These are phyloP conservation scores for Aspergillus brasiliensis DNA, from an alignment of 2,329 filamentous ascomycete genomes.

Conservation along the genomic window DNA sequence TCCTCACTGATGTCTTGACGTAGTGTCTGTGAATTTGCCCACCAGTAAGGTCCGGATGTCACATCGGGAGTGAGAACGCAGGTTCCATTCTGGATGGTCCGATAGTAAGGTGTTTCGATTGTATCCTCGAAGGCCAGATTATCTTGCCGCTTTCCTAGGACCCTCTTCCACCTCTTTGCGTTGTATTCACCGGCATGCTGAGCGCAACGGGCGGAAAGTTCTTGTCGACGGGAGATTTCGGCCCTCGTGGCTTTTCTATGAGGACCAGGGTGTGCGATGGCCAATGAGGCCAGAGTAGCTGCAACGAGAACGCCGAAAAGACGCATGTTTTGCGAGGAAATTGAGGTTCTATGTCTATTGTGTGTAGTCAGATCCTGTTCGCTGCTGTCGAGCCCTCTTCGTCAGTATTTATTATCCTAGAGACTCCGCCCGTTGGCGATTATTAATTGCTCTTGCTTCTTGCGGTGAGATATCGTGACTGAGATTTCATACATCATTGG, in stretches of 20 bases:
- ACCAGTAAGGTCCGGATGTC: conserved; percentile 41
- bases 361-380: no score
- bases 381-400: neutral
- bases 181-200: neutral
- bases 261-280: neutral
- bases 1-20: conserved; percentile 43
- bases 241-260: neutral
- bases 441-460: neutral
- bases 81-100: conserved; percentile 25
- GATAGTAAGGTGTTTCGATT: conserved; percentile 20
- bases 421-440: neutral
- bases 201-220: neutral
- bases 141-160: neutral
- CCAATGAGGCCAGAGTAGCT: no score
- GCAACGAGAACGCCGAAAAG: neutral
- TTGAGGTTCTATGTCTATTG: no score
- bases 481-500: neutral
- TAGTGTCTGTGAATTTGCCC: conserved; percentile 38
- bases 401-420: neutral
- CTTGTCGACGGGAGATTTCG: neutral
- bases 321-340: neutral
- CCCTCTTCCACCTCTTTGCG: neutral
- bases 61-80: conserved; percentile 44
- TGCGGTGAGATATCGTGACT: neutral
- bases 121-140: neutral